Conservation (phyloP, 148 eudicot genomes). For the Vaccinium vitisidaea region DNA sequence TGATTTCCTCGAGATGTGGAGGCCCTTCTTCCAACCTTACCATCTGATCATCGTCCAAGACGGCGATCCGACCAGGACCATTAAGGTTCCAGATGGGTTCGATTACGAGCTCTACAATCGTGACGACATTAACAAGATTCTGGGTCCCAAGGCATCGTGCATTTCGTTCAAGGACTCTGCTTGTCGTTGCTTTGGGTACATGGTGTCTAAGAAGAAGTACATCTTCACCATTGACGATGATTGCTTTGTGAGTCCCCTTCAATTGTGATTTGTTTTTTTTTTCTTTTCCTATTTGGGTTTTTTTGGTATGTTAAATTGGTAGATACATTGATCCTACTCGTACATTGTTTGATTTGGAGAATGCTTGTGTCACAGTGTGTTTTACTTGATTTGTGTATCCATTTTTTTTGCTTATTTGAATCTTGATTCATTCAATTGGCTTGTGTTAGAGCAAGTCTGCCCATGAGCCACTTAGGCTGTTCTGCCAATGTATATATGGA, state of each 20-base stretch:
- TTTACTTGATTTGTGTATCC: not conserved
- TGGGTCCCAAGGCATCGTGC: slow-evolving; percentile 64
- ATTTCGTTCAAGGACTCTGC: slow-evolving; percentile 74
- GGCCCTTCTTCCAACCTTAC: slow-evolving; percentile 50
- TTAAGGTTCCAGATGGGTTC: slow-evolving; percentile 50
- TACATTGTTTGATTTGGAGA: not conserved
- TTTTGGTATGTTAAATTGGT: not conserved
- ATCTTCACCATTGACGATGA: slow-evolving; percentile 73
- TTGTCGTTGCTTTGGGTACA: slow-evolving; percentile 59
- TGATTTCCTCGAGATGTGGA: slow-evolving; percentile 66
- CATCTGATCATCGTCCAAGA: slow-evolving; percentile 67
- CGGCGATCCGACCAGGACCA: slow-evolving; percentile 58
- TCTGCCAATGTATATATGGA: no score
- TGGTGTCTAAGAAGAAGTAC: slow-evolving; percentile 70
- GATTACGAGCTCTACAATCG: slow-evolving; percentile 64
- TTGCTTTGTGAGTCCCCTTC: slow-evolving; percentile 53
- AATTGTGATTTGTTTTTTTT: not conserved
- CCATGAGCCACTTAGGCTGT: no score
- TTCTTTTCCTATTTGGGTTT: slow-evolving; percentile 6
- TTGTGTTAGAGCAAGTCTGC: no score
- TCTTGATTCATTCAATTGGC: no score
- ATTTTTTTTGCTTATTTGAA: not conserved
- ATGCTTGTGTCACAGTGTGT: no score
- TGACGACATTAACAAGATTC: slow-evolving; percentile 46
- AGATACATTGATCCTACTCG: slow-evolving; percentile 1